Conservation (phyloP, 768 basidiomycete genomes). For the Postia placenta region DNA sequence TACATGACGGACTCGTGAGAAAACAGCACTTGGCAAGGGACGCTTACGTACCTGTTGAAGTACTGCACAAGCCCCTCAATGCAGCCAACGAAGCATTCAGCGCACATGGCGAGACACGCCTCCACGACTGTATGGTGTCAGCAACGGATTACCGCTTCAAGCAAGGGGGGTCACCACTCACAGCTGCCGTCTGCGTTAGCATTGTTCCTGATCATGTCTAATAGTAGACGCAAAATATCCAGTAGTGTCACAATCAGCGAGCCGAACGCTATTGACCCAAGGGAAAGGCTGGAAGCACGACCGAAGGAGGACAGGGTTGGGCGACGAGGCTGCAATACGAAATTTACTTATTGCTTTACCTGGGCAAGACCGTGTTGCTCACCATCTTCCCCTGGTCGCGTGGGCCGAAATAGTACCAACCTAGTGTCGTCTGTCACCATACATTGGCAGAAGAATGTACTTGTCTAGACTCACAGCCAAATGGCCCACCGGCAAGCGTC, state of each 20-base stretch:
- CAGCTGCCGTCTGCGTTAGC: conserved; percentile 52
- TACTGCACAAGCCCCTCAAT: conserved; percentile 67
- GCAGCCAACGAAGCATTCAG: conserved; percentile 69
- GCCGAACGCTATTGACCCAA: conserved; percentile 84
- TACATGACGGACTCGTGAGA: conserved; percentile 13
- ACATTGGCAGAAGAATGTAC: neutral
- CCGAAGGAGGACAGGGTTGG: conserved; percentile 66
- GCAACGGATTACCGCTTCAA: neutral
- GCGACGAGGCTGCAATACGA: conserved; percentile 57
- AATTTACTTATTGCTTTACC: neutral
- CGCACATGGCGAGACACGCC: conserved; percentile 71
- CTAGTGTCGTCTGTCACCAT: conserved; percentile 15
- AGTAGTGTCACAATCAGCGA: conserved; percentile 78
- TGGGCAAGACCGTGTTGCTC: conserved; percentile 1
- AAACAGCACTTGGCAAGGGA: neutral
- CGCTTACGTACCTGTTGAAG: conserved; percentile 57
- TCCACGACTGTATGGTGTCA: conserved; percentile 48
- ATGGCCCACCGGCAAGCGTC: conserved; percentile 77
- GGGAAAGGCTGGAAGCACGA: conserved; percentile 69
- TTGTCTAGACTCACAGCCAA: conserved; percentile 43
- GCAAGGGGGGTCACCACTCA: neutral
- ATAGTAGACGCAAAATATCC: conserved; percentile 57
- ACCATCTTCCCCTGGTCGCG: conserved; percentile 60
- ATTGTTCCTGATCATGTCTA: conserved; percentile 52
- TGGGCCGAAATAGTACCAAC: conserved; percentile 82